A percentile compares a stretch with the other conserved stretches of the same genome.
Conservation (phyloP, 148 eudicot species). For the Cornus suecica region DNA sequence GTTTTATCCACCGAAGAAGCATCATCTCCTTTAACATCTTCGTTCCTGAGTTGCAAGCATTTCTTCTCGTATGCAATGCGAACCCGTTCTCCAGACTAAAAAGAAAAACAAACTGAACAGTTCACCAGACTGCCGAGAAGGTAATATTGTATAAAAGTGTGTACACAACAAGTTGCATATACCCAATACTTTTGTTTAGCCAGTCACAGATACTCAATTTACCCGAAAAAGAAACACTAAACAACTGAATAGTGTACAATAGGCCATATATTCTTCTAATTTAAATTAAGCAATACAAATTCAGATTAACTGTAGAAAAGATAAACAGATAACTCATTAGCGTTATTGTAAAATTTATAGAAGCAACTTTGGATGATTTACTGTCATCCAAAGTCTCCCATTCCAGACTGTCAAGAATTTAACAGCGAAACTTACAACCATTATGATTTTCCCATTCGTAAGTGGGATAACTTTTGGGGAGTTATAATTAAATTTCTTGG, state of each 20-base stretch:
- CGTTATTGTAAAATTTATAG: neutral
- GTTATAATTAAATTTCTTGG: neutral
- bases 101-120: conserved; percentile 6
- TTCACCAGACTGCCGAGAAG: too few species aligned
- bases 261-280: too few species aligned
- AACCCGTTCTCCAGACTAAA: conserved; percentile 78
- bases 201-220: neutral
- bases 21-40: conserved; percentile 82
- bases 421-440: neutral
- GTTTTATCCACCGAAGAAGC: conserved; percentile 71
- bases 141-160: too few species aligned
- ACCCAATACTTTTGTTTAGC: too few species aligned
- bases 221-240: too few species aligned
- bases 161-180: too few species aligned
- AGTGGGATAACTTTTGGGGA: neutral
- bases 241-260: too few species aligned
- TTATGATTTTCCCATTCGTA: neutral
- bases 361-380: too few species aligned
- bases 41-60: conserved; percentile 67
- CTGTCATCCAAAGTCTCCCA: too few species aligned
- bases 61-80: conserved; percentile 88
- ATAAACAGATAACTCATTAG: neutral
- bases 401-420: neutral
- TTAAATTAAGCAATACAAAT: too few species aligned
- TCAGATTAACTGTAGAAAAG: too few species aligned